Base-by-base conservation (phyloP, 768 basidiomycete species). In the Candolleomyces aberdarensis region DNA sequence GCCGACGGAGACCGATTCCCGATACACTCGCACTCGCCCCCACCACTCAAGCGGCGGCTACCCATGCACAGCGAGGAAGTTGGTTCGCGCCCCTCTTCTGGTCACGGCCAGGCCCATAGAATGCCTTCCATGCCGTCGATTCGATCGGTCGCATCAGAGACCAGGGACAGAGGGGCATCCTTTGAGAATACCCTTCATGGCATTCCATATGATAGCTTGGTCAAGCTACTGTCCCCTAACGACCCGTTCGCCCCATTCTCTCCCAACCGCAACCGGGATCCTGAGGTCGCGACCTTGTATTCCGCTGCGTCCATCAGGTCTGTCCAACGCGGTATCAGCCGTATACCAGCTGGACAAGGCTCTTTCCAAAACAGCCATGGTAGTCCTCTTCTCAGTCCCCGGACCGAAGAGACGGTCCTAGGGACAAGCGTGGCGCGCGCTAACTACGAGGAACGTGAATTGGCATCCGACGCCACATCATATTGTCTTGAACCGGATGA, bases 281-380 rank as follows among this genome's bases (percentile, higher is more conserved):
- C 88, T 0, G 93, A 95, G 56, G 88, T 92, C 10, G 89, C 91
- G 17, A 93, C 92, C 3, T 78, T 94, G 5, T 94, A 94, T 71
- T 91, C 91, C n/a, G 91, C 91, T 0, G 91, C 90, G 5, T 91
- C 89, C 1, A 78, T 94, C 22, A 83, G 86, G 75, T 89, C 88
- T 29, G 81, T 92, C 60, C 65, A 72, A 26, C 67, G 69, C 55
- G 44, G 64, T 55, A 51, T 66, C 69, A 55, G 20, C 53, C 72
- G 69, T 64, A 65, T 59, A 60, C 57, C 63, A 40, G 59, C 65
- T 59, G 70, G 67, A 41, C 73, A 64, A 69, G 71, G 67, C 62
- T 66, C 39, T 60, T 73, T 59, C 71, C 65, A 49, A 63, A 46
- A 31, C 57, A 36, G 17, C 46, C 51, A 52, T 39, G 51, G 29